Base-by-base conservation (phyloP, 148 eudicot species). In the Camellia lanceoleosa region DNA sequence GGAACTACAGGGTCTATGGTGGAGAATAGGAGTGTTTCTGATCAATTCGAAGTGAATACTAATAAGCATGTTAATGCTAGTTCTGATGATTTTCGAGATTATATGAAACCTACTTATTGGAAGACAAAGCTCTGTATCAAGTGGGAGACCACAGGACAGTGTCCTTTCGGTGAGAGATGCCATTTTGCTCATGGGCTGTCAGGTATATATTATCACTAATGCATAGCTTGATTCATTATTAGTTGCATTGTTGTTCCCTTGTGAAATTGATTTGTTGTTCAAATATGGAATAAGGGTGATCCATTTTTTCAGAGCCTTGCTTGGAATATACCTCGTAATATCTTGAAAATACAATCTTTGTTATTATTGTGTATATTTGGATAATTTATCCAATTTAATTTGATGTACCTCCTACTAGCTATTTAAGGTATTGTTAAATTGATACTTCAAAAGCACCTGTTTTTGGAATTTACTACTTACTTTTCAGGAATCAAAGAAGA, bases 181-280 rank as follows among this genome's bases (percentile, higher is more conserved):
- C 94, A 94, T 78, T 96, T 80, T 86, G 98, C 98, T 80, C 98
- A 96, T 86, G 99, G 98, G 5, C 80, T 62, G 71, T 84, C 92
- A 88, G 97, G 98, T 95, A 89, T 78, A 30, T 30, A 30, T 30
- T 30, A 23, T 2, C 19, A 56, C 5, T 16, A 5, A 2, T 68
- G 2, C 51, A 20, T 49, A 49, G 52, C 52, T 49, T 49, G 52
- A 49, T 49, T 49, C 7, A 7, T 68, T 67, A 42, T 60, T 60
- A 9, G 58, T 19, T 3, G 7, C 16, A 5, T 8, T 10, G 58
- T 47, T 47, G 13, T 70, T 51, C 41, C 20, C 12, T 71, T 47
- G 41, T 51, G 75, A 11, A 8, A 51, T 5, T 71, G 0, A 19
- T 19, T 47, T 46, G 14, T 47, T 51, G 75, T 52, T 52, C 42